Base-by-base conservation (phyloP, 73 alveolate species). In the Paramecium octaurelia region DNA sequence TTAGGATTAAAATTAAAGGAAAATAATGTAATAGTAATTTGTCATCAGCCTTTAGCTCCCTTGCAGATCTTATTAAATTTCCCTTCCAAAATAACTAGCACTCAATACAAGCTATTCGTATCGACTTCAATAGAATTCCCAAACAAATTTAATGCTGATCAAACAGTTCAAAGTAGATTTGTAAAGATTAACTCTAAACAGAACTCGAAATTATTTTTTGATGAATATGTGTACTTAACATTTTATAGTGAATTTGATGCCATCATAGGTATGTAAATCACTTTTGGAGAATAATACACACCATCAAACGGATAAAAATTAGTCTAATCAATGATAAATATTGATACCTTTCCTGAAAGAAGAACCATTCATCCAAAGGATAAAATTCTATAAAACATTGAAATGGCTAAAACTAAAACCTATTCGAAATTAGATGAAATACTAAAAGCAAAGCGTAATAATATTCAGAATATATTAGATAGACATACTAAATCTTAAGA, bases 201-300 rank as follows among this genome's bases (percentile, higher is more conserved):
- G 16, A 36, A 71, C 14, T 29, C 59, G 7, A 36, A 36, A 36
- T 71, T 71, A 8, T 71, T 71, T 71, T 71, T 23, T 12, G 86
- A 71, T 34, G 59, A 71, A 21, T 71, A 34, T 36, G 59, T 71
- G 8, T 71, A 71, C 20, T 12, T 71, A 36, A 71, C 86, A 8
- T 34, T 71, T 34, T 71, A 71, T 36, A 29, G 86, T 31, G 86
- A 71, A 34, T 71, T 71, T 29, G 86, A 71, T 71, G 77, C 77
- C 38, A 59, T 59, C 4, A 59, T 59, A 59, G 77, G 77, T 8
- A 59, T 59, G 77, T 59, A 59, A 29, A 29, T 59, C 8, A 24
- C 38, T 4, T 59, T 59, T 21, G 77, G 77, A 24, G 77, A 59
- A 10, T 59, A 59, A 59, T 59, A 12, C 5, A 21, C 77, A 20